These are phyloP conservation scores for Globisporangium echinulatum DNA, from an alignment of 352 stramenopile genomes.

Conservation along the genomic window DNA sequence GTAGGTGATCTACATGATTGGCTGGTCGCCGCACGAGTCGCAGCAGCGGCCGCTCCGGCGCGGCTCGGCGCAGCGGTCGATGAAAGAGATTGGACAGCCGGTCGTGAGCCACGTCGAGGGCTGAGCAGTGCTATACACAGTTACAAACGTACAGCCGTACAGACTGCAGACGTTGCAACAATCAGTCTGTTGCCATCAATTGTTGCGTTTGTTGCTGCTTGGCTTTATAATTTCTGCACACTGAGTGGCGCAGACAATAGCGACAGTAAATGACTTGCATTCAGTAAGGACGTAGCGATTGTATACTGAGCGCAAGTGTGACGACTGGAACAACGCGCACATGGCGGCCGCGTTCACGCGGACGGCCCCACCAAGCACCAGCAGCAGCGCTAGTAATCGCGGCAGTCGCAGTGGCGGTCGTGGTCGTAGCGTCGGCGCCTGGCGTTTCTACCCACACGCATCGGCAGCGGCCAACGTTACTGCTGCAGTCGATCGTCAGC, in stretches of 20 bases:
- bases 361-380: neutral
- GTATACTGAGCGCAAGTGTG: no score
- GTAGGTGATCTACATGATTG: slow-evolving; percentile 95
- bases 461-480: neutral
- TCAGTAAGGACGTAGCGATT: neutral
- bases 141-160: neutral
- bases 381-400: neutral
- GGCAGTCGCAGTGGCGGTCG: neutral
- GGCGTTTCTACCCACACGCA: neutral
- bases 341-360: neutral
- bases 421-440: neutral
- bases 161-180: neutral
- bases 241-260: no score
- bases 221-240: no score
- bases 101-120: slow-evolving; percentile 14
- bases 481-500: neutral
- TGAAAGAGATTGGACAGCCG: slow-evolving; percentile 59
- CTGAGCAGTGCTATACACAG: neutral
- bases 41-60: slow-evolving; percentile 90
- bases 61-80: slow-evolving; percentile 66
- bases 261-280: neutral
- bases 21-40: slow-evolving; percentile 94
- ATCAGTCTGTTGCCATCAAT: no score
- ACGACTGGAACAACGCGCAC: neutral
- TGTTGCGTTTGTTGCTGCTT: no score